Percentiles rank a stretch among this genome's conserved stretches.
phyloP scores from a whole-genome alignment of 1,284 basidiomycete species.

The Ganoderma leucocontextum region DNA sequence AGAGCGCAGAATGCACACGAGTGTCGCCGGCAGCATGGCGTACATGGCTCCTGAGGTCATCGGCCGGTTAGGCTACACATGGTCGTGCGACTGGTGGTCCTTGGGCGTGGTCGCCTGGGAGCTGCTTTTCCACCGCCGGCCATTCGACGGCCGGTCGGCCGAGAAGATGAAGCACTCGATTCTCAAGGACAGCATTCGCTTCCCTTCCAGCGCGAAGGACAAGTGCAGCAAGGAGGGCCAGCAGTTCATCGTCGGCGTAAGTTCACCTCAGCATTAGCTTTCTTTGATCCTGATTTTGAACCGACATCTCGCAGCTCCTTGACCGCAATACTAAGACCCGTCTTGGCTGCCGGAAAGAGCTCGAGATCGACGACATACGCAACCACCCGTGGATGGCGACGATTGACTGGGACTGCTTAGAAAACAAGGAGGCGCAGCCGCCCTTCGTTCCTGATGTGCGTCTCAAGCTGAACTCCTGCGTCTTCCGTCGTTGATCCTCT shows the following conservation, averaged over 20 bases:
- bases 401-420: constrained; percentile 84
- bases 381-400: constrained; percentile 86
- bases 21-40: constrained; percentile 96
- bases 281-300: constrained; percentile 31
- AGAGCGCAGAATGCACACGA: constrained; percentile 84
- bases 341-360: constrained; percentile 80
- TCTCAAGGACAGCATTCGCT: constrained; percentile 67
- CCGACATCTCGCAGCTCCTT: constrained; percentile 66
- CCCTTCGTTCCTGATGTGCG: constrained; percentile 93
- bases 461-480: constrained; percentile 31
- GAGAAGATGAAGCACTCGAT: constrained; percentile 89
- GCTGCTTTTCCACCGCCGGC: constrained; percentile 86
- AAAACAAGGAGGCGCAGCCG: constrained; percentile 79
- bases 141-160: constrained; percentile 88
- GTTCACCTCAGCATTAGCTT: constrained; percentile 36
- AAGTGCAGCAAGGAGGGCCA: constrained; percentile 49
- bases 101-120: constrained; percentile 92
- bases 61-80: constrained; percentile 80
- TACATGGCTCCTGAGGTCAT: constrained; percentile 99
- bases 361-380: constrained; percentile 80
- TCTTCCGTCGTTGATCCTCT: constrained; percentile 20
- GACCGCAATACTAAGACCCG: constrained; percentile 85
- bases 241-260: constrained; percentile 54
- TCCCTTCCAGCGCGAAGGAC: constrained; percentile 63
- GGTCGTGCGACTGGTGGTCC: constrained; percentile 96